Evolutionary conservation across 106 monocot genomes (phyloP).

Genomic region (Posidonia australis): DNA sequence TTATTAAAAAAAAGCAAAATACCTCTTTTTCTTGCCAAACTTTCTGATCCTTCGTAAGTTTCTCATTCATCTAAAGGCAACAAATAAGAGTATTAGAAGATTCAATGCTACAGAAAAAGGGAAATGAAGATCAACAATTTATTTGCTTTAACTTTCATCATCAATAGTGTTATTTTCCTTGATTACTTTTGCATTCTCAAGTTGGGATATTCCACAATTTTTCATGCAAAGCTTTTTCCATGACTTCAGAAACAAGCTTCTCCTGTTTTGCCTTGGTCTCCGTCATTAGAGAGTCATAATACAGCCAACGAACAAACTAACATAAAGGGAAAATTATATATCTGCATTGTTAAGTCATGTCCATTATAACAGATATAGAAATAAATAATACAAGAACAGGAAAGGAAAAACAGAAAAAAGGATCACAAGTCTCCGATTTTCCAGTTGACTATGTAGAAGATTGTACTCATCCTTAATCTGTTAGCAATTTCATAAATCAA

Average conservation of each 20-base stretch:
- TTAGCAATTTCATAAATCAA: conserved; percentile 1
- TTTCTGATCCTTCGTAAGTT: conserved; percentile 60
- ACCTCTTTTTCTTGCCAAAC: conserved; percentile 59
- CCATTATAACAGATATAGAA: not conserved
- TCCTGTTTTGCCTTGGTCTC: conserved; percentile 50
- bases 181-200: conserved; percentile 41
- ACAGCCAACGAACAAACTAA: conserved; percentile 27
- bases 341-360: not conserved
- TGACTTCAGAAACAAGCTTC: conserved; percentile 48
- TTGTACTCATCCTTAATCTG: conserved; percentile 86
- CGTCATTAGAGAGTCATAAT: conserved; percentile 64
- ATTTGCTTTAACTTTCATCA: conserved; percentile 28
- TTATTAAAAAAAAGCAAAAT: conserved; percentile 23
- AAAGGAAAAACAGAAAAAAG: not conserved
- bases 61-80: conserved; percentile 55
- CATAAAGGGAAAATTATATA: not conserved
- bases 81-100: not conserved
- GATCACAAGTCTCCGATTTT: conserved; percentile 63
- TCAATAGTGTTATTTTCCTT: conserved; percentile 47
- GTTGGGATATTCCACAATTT: conserved; percentile 55
- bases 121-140: not conserved
- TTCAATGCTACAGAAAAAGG: not conserved
- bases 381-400: not conserved
- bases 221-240: conserved; percentile 45
- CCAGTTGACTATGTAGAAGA: conserved; percentile 60